Evolutionary conservation across 768 basidiomycete genomes (phyloP).

Genomic region (Agrocybe praecox): DNA sequence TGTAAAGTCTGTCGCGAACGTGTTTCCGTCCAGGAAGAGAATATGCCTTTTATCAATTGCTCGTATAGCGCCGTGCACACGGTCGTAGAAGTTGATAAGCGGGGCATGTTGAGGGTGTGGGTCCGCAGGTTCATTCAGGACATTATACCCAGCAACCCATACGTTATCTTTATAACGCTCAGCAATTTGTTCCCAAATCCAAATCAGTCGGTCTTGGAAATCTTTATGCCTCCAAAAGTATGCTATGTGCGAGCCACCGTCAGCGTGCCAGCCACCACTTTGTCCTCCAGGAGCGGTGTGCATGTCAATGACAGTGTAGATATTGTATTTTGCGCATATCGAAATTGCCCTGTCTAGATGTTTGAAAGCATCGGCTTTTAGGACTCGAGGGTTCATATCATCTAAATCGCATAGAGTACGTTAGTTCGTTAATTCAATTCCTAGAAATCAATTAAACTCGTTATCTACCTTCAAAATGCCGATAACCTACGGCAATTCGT

Average conservation of each 20-base stretch:
- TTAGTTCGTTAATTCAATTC: neutral
- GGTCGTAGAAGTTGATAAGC: constrained; percentile 67
- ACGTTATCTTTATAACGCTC: constrained; percentile 71
- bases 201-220: constrained; percentile 76
- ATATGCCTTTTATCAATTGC: constrained; percentile 68
- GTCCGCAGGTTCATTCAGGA: constrained; percentile 82
- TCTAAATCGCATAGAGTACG: constrained; percentile 30
- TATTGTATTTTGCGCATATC: constrained; percentile 69
- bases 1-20: constrained; percentile 78
- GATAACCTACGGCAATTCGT: constrained; percentile 73
- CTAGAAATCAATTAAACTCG: neutral
- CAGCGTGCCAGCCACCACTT: constrained; percentile 82
- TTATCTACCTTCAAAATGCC: constrained; percentile 60
- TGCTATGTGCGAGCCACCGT: constrained; percentile 65
- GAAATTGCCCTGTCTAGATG: constrained; percentile 81
- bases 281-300: constrained; percentile 79
- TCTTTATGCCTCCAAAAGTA: constrained; percentile 83
- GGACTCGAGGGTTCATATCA: constrained; percentile 80
- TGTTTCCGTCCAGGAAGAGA: constrained; percentile 84
- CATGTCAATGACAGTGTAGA: constrained; percentile 81
- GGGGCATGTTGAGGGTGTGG: constrained; percentile 52
- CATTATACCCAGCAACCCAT: constrained; percentile 88
- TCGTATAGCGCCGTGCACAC: constrained; percentile 69
- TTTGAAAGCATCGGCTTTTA: constrained; percentile 77
- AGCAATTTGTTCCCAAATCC: constrained; percentile 79